A percentile compares a stretch with the other conserved stretches of the same genome.
Conservation (phyloP, 140 eudicot species). For the Anethum foeniculum region DNA sequence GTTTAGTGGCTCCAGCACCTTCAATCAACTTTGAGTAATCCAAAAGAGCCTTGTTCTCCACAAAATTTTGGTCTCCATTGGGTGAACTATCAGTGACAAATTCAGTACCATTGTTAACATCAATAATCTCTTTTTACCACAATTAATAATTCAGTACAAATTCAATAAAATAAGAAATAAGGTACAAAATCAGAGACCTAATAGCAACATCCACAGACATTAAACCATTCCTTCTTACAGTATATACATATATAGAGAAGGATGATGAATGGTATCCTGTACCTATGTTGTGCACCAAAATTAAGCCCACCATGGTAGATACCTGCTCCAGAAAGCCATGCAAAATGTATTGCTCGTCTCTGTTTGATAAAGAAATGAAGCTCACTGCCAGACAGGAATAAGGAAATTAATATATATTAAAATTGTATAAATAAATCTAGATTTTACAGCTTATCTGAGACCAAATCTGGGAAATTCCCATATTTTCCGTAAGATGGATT, state of each 20-base stretch:
- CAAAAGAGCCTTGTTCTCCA: slow-evolving; percentile 95
- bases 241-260: background rate
- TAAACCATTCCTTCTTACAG: background rate
- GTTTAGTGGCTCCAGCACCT: slow-evolving; percentile 71
- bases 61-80: slow-evolving; percentile 85
- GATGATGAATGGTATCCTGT: slow-evolving; percentile 2
- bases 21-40: slow-evolving; percentile 74
- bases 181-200: slow-evolving; percentile 1
- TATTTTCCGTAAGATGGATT: background rate
- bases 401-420: background rate
- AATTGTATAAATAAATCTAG: background rate
- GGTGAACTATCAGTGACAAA: slow-evolving; percentile 43
- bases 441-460: background rate
- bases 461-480: background rate
- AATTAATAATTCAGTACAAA: background rate
- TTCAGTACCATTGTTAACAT: background rate
- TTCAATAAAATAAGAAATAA: background rate
- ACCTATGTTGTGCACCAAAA: slow-evolving; percentile 92
- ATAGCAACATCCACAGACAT: background rate
- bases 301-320: slow-evolving; percentile 91
- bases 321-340: slow-evolving; percentile 99
- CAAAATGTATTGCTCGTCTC: slow-evolving; percentile 88
- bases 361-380: slow-evolving; percentile 75
- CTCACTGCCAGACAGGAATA: slow-evolving; percentile 56
- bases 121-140: background rate